These are phyloP conservation scores for Chaetomidium leptoderma DNA, from an alignment of 495 filamentous ascomycete species.

Conservation along the genomic window DNA sequence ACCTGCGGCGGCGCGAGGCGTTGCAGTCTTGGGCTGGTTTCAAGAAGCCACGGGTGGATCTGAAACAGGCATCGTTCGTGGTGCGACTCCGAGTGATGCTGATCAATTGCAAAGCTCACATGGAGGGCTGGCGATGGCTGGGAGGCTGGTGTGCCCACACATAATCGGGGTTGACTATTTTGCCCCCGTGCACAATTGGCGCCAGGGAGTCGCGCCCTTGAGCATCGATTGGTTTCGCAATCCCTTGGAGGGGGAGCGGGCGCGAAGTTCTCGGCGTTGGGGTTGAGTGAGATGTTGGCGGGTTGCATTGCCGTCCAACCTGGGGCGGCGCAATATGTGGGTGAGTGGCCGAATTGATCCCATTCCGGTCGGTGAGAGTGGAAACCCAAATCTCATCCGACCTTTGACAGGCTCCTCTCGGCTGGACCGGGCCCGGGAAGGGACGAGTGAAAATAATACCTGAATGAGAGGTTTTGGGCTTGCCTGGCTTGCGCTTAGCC, in stretches of 20 bases:
- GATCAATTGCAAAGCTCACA: conserved; percentile 9
- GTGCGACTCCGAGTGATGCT: background rate
- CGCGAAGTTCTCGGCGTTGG: conserved; percentile 5
- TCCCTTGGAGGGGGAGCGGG: background rate
- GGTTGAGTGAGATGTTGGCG: background rate
- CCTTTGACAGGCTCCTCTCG: background rate
- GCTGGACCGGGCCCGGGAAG: background rate
- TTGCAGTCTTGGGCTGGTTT: background rate
- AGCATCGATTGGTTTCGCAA: conserved; percentile 4
- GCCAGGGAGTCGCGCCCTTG: background rate
- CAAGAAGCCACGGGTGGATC: conserved; percentile 1
- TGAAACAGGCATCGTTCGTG: conserved; percentile 6
- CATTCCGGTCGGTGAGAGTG: conserved; percentile 12
- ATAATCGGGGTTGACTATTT: too few species aligned
- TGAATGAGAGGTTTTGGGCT: background rate
- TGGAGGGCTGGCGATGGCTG: background rate
- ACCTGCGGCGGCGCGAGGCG: background rate
- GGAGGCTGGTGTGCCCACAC: background rate
- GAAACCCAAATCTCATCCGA: background rate
- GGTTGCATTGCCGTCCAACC: conserved; percentile 2
- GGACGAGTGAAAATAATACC: background rate
- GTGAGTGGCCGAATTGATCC: conserved; percentile 9
- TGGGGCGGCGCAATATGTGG: background rate
- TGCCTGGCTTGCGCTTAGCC: conserved; percentile 3
- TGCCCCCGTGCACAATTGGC: conserved; percentile 4